These are phyloP conservation scores for Sugiyamaella qingdaonensis DNA, from an alignment of 805 yeast species.

Conservation along the genomic window DNA sequence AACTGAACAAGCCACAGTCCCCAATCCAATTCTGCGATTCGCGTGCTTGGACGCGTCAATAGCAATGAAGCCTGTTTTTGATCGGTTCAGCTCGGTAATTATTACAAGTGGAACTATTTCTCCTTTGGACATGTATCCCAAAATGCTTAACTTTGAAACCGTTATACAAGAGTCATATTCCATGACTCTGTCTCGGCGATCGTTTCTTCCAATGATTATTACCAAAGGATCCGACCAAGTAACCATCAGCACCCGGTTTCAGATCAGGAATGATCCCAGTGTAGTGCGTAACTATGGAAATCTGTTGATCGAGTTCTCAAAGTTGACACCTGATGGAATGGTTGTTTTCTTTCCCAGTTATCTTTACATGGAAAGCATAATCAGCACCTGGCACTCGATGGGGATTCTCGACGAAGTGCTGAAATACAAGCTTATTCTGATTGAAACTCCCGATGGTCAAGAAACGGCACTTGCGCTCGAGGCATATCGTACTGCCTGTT, in stretches of 20 bases:
- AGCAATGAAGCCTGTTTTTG: conserved; percentile 96
- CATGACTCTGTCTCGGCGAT: conserved; percentile 88
- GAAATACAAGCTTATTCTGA: conserved; percentile 91
- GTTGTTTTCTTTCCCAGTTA: conserved; percentile 97
- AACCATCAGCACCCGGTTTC: conserved; percentile 92
- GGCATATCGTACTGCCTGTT: conserved; percentile 92
- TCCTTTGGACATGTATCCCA: conserved; percentile 97
- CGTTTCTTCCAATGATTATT: conserved; percentile 91
- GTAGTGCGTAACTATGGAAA: conserved; percentile 97
- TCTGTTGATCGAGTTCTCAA: conserved; percentile 83
- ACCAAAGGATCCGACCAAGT: conserved; percentile 99
- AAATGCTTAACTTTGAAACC: conserved; percentile 90
- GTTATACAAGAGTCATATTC: conserved; percentile 92
- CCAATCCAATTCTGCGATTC: conserved; percentile 90
- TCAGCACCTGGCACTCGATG: conserved; percentile 98
- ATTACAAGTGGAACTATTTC: conserved; percentile 98
- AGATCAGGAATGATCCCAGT: conserved; percentile 95
- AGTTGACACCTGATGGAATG: conserved; percentile 95
- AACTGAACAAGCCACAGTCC: conserved; percentile 91
- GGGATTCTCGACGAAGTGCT: conserved; percentile 97
- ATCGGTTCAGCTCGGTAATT: conserved; percentile 83
- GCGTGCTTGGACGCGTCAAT: conserved; percentile 97
- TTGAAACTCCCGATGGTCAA: conserved; percentile 98
- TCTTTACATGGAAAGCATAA: conserved; percentile 95
- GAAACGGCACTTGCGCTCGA: conserved; percentile 95